Percentiles rank a stretch among this genome's conserved stretches.
Evolutionary conservation across 305 asterid species (phyloP).

Genomic region (Fraxinus albicans): DNA sequence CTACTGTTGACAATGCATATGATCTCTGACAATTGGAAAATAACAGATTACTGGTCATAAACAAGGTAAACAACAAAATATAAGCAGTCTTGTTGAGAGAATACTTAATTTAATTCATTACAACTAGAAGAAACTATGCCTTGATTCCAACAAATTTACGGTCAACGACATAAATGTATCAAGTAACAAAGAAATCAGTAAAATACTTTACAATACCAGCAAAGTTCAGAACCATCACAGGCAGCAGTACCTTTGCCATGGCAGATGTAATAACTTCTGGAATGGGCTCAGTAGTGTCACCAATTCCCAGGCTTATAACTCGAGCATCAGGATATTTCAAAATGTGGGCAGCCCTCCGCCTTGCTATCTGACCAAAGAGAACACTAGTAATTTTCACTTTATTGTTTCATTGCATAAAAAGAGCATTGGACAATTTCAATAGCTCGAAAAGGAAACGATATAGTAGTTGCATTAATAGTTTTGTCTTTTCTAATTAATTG

Average conservation of each 20-base stretch:
- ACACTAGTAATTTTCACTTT: not conserved
- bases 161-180: not conserved
- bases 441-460: constrained; percentile 1
- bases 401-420: constrained; percentile 15
- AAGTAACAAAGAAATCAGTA: not conserved
- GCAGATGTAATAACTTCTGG: constrained; percentile 87
- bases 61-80: not conserved
- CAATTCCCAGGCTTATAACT: constrained; percentile 97
- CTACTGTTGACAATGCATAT: constrained; percentile 61
- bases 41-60: not conserved
- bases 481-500: not conserved
- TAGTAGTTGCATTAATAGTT: not conserved
- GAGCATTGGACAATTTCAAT: not conserved
- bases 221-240: constrained; percentile 14
- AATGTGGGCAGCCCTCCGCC: constrained; percentile 79
- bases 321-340: constrained; percentile 77
- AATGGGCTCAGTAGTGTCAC: constrained; percentile 98
- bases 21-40: constrained; percentile 54
- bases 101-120: not conserved
- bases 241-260: constrained; percentile 70
- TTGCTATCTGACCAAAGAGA: constrained; percentile 63
- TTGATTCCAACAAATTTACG: not conserved
- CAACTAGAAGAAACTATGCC: not conserved
- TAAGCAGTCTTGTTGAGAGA: not conserved
- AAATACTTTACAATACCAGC: constrained; percentile 5